Evolutionary conservation across 805 yeast species (phyloP), one percentile per base, ranked within the genome.

Genomic region (Priceomyces carsonii): DNA sequence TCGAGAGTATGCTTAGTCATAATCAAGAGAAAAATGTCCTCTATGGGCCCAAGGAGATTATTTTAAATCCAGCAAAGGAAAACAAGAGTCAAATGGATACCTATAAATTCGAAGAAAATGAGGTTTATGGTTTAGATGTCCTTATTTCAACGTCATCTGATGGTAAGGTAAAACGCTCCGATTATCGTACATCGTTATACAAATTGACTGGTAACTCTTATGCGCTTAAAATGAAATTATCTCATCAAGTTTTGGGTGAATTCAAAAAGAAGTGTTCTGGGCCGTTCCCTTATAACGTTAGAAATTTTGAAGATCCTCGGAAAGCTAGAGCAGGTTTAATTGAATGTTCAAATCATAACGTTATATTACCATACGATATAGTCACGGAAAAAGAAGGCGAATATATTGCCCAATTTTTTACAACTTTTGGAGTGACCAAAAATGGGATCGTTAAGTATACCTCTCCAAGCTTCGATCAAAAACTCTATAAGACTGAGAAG

Each of bases 1-100:
- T 85, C 25, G 88, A 84, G 65, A 83, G 85, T 48, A 84, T 83
- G 90, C 75, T 84, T 44, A 64, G 85, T 34, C 85, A 81, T 66
- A 79, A 80, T 66, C 86, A 80, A 64, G 73, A 69, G 51, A 73
- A 80, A 54, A 75, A 82, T 57, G 79, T 76, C 29, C 58, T 83
- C 51, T 82, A 81, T 49, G 91, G 90, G 39, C 78, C 82, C 50
- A 82, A 84, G 69, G 85, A 82, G 59, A 73, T 84, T 54, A 82
- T 84, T 54, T 65, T 85, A 48, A 85, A 84, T 68, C 91, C 91
- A 48, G 62, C 75, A 42, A 85, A 81, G 51, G 70, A 69, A 48
- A 86, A 83, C 69, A 77, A 73, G 59, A 57, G 61, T 45, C 80
- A 73, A 55, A 77, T 82, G 57, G 84, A 79, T 41, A 66, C 85